Percentiles rank a stretch among this genome's conserved stretches.
Evolutionary conservation across 129 eudicot genomes (phyloP).

Genomic region (Flaveria linearis): DNA sequence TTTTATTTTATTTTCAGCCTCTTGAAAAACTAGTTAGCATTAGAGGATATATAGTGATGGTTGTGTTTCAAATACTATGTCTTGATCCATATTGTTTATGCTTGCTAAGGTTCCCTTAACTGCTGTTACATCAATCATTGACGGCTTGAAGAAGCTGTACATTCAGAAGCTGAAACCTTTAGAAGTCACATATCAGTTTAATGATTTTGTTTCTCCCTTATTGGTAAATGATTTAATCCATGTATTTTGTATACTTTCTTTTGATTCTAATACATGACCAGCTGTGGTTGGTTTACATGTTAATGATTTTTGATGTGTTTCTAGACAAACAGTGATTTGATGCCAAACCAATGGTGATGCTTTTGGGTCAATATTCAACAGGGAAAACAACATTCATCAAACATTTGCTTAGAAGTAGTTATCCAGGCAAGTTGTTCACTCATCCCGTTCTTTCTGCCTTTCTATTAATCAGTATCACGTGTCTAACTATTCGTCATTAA

Average conservation of each 20-base stretch:
- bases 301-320: constrained; percentile 28
- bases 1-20: neutral
- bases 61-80: neutral
- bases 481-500: neutral
- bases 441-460: neutral
- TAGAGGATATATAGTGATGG: neutral
- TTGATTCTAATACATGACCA: constrained; percentile 1
- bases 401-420: constrained; percentile 80
- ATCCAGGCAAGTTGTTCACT: constrained; percentile 62
- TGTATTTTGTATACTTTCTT: neutral
- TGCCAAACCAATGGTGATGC: constrained; percentile 99
- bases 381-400: constrained; percentile 96
- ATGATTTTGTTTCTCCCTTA: constrained; percentile 83
- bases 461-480: neutral
- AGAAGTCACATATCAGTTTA: constrained; percentile 75
- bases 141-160: constrained; percentile 84
- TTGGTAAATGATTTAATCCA: constrained; percentile 51
- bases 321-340: constrained; percentile 93
- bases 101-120: constrained; percentile 52
- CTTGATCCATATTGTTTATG: constrained; percentile 15
- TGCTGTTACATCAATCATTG: constrained; percentile 81
- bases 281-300: constrained; percentile 3
- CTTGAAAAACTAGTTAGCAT: neutral
- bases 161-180: constrained; percentile 82
- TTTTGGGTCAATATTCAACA: constrained; percentile 96